phyloP scores from a whole-genome alignment of 257 asterid genomes.

The Vinca minor region DNA sequence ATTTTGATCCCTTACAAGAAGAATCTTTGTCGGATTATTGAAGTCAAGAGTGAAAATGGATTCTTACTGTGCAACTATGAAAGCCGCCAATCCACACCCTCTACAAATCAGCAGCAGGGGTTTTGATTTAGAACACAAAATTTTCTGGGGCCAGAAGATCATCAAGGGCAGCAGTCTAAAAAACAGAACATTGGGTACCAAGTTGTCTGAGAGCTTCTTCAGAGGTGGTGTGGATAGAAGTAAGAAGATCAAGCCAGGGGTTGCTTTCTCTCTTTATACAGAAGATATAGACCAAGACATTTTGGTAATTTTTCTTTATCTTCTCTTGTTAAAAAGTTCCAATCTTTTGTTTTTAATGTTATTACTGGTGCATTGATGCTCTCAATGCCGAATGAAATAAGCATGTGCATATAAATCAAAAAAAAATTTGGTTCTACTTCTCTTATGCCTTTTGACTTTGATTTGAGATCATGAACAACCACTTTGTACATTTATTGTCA shows the following conservation, averaged over 20 bases:
- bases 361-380: too few relatives aligned
- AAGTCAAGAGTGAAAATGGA: constrained; percentile 33
- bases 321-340: not conserved
- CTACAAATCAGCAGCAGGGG: constrained; percentile 21
- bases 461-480: too few relatives aligned
- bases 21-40: constrained; percentile 13
- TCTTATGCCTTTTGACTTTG: too few relatives aligned
- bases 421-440: too few relatives aligned
- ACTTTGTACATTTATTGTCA: too few relatives aligned
- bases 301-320: constrained; percentile 30
- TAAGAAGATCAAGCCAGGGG: constrained; percentile 40
- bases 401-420: too few relatives aligned
- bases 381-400: too few relatives aligned
- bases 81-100: constrained; percentile 30
- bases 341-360: too few relatives aligned
- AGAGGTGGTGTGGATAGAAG: constrained; percentile 22
- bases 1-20: constrained; percentile 3
- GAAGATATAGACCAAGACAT: constrained; percentile 60
- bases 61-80: constrained; percentile 43
- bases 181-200: constrained; percentile 24
- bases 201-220: constrained; percentile 20
- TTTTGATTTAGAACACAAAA: constrained; percentile 16
- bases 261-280: constrained; percentile 55
- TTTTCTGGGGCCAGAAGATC: constrained; percentile 42
- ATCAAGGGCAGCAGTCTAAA: constrained; percentile 30